Conservation (phyloP, 371 early-diverging fungal species). For the Apophysomyces variabilis region DNA sequence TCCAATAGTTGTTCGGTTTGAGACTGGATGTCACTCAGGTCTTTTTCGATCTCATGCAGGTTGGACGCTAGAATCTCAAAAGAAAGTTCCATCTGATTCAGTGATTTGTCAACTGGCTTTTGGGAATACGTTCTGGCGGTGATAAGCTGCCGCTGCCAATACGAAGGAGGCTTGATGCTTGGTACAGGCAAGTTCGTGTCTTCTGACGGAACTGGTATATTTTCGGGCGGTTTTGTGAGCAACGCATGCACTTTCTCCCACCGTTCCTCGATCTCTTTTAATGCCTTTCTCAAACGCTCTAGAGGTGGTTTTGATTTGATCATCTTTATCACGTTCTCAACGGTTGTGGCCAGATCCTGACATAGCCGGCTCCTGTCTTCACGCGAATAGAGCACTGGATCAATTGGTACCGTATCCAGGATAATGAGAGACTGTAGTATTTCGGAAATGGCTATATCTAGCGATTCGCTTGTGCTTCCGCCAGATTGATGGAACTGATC, state of each 20-base stretch:
- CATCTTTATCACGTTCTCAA: conserved; percentile 22
- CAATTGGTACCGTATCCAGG: conserved; percentile 36
- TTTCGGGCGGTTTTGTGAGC: conserved; percentile 28
- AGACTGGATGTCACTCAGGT: conserved; percentile 49
- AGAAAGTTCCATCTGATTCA: conserved; percentile 60
- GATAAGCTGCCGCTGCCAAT: conserved; percentile 24
- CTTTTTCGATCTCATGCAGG: conserved; percentile 61
- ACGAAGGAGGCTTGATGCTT: conserved; percentile 7
- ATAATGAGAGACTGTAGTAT: conserved; percentile 36
- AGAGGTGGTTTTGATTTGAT: conserved; percentile 5
- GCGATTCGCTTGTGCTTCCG: background rate
- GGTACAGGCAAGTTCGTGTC: background rate
- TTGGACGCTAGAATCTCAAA: conserved; percentile 64
- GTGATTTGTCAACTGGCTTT: conserved; percentile 16
- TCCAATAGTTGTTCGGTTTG: conserved; percentile 41
- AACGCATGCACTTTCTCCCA: conserved; percentile 27
- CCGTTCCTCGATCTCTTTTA: conserved; percentile 16
- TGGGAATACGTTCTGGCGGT: conserved; percentile 21
- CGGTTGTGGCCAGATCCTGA: conserved; percentile 29
- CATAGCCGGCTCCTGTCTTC: conserved; percentile 36
- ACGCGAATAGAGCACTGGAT: conserved; percentile 29
- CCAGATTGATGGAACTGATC: background rate
- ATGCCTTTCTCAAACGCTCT: conserved; percentile 11
- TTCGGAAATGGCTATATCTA: conserved; percentile 27
- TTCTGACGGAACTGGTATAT: conserved; percentile 11